These are phyloP conservation scores for Amaranthus hypochondriacus DNA, from an alignment of 148 eudicot genomes.

Conservation along the genomic window DNA sequence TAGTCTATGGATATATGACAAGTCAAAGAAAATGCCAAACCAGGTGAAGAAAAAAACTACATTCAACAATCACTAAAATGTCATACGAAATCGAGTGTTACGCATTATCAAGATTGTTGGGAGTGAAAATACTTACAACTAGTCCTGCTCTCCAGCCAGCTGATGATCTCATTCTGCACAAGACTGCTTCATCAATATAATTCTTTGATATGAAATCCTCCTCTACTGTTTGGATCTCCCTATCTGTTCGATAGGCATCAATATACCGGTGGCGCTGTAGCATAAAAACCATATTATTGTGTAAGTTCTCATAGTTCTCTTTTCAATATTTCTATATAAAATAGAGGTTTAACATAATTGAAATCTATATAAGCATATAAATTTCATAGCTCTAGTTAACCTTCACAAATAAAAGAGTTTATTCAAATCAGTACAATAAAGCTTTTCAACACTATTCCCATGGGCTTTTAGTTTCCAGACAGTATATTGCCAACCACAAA, in stretches of 20 bases:
- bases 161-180: slow-evolving; percentile 46
- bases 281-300: background rate
- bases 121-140: slow-evolving; percentile 66
- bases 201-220: slow-evolving; percentile 56
- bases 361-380: background rate
- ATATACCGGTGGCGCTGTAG: slow-evolving; percentile 74
- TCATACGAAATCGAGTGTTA: background rate
- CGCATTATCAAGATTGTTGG: background rate
- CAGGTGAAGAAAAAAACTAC: background rate
- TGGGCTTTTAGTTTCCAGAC: background rate
- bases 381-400: background rate
- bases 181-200: slow-evolving; percentile 38
- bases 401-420: background rate
- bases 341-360: background rate
- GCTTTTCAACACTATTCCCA: background rate
- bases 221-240: slow-evolving; percentile 62
- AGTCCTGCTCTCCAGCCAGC: slow-evolving; percentile 85
- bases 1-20: background rate
- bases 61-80: background rate
- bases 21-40: background rate
- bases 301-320: background rate
- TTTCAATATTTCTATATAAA: background rate
- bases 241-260: slow-evolving; percentile 80
- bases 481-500: background rate
- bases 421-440: background rate